phyloP scores from a whole-genome alignment of 257 asterid genomes.

The Parsonsia alboflavescens region DNA sequence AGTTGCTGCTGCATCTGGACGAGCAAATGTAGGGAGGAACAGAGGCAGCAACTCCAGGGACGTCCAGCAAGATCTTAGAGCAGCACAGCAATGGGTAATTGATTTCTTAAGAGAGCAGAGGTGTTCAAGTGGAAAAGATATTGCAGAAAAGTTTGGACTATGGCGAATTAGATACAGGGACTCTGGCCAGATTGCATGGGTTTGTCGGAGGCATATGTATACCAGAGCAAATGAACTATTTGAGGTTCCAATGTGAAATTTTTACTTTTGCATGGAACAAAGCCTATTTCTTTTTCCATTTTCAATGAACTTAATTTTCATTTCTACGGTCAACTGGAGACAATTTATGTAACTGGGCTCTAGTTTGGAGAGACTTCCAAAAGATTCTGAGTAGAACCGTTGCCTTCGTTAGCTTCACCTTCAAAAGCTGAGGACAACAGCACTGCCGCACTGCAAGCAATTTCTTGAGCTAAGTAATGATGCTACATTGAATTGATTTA shows the following conservation, averaged over 20 bases:
- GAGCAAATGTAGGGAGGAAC: slow-evolving; percentile 20
- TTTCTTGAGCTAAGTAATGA: not conserved
- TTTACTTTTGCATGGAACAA: not conserved
- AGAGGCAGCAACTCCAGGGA: slow-evolving; percentile 42
- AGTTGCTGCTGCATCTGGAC: slow-evolving; percentile 52
- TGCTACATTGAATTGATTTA: not conserved
- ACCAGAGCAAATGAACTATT: slow-evolving; percentile 55
- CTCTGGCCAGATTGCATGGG: slow-evolving; percentile 79
- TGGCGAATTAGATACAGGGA: slow-evolving; percentile 73
- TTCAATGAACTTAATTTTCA: not conserved
- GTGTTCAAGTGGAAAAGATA: slow-evolving; percentile 68
- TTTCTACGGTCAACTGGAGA: not conserved
- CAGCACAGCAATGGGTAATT: slow-evolving; percentile 79
- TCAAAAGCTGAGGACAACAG: not conserved
- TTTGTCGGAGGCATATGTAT: slow-evolving; percentile 74
- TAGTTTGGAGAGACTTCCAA: not conserved
- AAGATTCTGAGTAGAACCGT: not conserved
- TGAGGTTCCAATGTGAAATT: slow-evolving; percentile 57
- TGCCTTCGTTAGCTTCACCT: not conserved
- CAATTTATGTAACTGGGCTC: too few species aligned
- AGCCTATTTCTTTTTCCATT: not conserved
- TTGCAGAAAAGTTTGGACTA: slow-evolving; percentile 73
- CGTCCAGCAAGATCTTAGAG: slow-evolving; percentile 48
- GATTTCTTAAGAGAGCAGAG: slow-evolving; percentile 62
- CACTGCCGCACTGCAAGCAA: not conserved